These are phyloP conservation scores for Plantago elongata DNA, from an alignment of 257 asterid genomes.

Conservation along the genomic window DNA sequence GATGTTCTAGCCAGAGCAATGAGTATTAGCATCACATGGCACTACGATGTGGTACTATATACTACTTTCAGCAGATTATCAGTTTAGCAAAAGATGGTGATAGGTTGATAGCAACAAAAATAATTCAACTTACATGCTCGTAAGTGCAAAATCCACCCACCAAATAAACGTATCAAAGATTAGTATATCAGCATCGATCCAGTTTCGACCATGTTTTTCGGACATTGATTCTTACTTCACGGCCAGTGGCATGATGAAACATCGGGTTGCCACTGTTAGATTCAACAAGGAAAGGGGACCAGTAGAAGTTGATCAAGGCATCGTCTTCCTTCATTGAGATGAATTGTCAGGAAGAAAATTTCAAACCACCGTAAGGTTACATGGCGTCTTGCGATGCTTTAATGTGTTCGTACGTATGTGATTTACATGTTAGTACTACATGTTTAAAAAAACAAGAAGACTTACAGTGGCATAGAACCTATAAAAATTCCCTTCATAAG, in stretches of 20 bases:
- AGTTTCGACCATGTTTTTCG: slow-evolving; percentile 56
- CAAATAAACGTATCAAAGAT: slow-evolving; percentile 63
- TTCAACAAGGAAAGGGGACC: slow-evolving; percentile 70
- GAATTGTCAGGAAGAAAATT: background rate
- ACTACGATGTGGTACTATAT: no score
- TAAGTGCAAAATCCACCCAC: slow-evolving; percentile 55
- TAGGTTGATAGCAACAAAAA: no score
- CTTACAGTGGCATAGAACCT: slow-evolving; percentile 33
- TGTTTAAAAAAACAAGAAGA: background rate
- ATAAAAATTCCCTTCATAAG: slow-evolving; percentile 20
- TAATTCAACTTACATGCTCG: slow-evolving; percentile 41
- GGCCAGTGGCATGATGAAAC: slow-evolving; percentile 34
- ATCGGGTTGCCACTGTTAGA: slow-evolving; percentile 54
- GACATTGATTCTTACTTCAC: slow-evolving; percentile 36
- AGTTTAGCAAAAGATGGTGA: no score
- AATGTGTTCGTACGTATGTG: no score
- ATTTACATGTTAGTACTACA: no score
- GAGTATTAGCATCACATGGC: background rate
- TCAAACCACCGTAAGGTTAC: background rate
- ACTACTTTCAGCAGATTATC: no score
- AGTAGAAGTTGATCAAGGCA: slow-evolving; percentile 55
- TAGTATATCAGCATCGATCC: slow-evolving; percentile 60
- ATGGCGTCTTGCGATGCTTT: no score
- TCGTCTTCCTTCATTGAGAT: slow-evolving; percentile 43
- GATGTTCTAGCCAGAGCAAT: background rate